A percentile compares a stretch with the other conserved stretches of the same genome.
Evolutionary conservation across 768 basidiomycete genomes (phyloP).

Genomic region (Lactifluus rugatus): DNA sequence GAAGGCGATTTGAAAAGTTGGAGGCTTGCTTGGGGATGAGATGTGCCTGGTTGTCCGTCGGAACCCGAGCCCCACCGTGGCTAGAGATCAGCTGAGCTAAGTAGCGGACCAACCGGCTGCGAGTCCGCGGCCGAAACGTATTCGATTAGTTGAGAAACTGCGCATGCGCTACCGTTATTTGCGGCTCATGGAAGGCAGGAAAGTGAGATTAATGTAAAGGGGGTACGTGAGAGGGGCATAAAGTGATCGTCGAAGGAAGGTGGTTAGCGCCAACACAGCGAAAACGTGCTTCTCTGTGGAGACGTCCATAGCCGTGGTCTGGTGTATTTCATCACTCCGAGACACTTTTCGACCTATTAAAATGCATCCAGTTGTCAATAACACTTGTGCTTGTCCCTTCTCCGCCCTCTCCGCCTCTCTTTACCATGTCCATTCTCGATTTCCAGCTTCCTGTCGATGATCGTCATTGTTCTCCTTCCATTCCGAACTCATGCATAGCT

Average conservation of each 20-base stretch:
- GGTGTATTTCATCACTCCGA: neutral
- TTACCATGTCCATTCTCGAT: neutral
- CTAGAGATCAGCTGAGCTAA: neutral
- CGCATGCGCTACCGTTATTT: too few relatives aligned
- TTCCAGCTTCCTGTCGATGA: neutral
- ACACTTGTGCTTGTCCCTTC: neutral
- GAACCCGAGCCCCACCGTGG: too few relatives aligned
- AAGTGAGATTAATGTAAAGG: neutral
- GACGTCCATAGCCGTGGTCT: neutral
- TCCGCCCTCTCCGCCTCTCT: neutral
- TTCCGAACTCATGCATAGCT: neutral
- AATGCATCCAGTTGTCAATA: neutral
- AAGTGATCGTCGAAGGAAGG: too few relatives aligned
- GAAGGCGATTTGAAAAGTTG: too few relatives aligned
- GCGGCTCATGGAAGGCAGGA: too few relatives aligned
- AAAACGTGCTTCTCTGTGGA: neutral
- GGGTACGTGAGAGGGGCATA: neutral
- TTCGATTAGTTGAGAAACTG: too few relatives aligned
- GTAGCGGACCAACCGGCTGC: too few relatives aligned
- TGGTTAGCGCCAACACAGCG: too few relatives aligned
- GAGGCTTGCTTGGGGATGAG: too few relatives aligned
- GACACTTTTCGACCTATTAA: neutral
- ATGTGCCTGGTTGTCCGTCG: neutral
- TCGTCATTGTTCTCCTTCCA: neutral
- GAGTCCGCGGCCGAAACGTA: too few relatives aligned